Evolutionary conservation across 164 flowering plant species (phyloP).

Genomic region (Chimonanthus praecox): DNA sequence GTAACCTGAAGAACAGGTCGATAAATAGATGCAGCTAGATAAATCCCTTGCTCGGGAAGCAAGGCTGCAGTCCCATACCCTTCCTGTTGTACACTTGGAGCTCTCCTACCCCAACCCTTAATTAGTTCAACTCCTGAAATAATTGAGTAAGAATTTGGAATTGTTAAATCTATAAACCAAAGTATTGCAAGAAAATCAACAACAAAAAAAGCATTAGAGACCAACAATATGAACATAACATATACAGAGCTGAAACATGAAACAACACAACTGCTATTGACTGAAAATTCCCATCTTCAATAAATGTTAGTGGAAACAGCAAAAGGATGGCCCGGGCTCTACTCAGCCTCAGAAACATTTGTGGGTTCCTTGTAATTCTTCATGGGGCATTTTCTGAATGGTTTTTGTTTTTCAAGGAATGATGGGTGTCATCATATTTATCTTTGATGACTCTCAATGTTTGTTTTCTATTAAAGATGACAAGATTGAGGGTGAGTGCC

Average conservation of each 20-base stretch:
- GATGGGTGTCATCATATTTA: no score
- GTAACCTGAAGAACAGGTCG: slow-evolving; percentile 92
- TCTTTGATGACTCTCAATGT: no score
- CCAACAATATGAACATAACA: not conserved
- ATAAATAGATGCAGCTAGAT: slow-evolving; percentile 89
- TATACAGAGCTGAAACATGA: no score
- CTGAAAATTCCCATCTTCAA: no score
- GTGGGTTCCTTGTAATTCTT: no score
- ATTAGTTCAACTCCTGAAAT: slow-evolving; percentile 59
- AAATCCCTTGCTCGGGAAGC: slow-evolving; percentile 96
- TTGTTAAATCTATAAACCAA: not conserved
- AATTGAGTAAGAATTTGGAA: not conserved
- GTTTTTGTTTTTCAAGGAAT: no score
- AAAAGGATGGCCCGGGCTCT: not conserved
- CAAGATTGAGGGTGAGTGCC: no score
- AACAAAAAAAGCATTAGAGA: not conserved
- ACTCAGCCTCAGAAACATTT: not conserved
- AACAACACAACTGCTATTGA: no score
- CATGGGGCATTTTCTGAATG: no score
- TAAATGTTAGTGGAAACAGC: no score
- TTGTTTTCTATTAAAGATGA: no score
- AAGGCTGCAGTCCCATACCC: slow-evolving; percentile 96
- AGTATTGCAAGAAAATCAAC: not conserved
- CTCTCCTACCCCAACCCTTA: slow-evolving; percentile 85
- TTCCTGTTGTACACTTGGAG: slow-evolving; percentile 73